Evolutionary conservation across 139 green algal species (phyloP).

Genomic region (Spirogloea muscicola): DNA sequence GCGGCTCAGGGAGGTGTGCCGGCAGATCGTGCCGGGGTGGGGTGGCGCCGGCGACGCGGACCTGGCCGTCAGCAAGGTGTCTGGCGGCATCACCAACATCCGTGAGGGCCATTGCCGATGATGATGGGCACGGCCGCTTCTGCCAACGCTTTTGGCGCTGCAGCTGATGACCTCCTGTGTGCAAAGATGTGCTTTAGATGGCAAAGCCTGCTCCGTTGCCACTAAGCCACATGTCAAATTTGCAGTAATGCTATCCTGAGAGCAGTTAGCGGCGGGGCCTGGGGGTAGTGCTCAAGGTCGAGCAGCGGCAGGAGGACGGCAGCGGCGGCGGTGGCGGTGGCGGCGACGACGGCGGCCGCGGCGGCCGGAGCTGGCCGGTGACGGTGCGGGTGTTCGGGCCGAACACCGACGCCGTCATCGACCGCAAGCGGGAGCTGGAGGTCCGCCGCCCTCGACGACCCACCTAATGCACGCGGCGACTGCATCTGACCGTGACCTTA

Average conservation of each 20-base stretch:
- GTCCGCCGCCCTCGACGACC: too few relatives aligned
- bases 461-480: background rate
- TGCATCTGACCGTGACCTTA: background rate
- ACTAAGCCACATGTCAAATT: too few relatives aligned
- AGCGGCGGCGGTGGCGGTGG: background rate
- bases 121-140: too few relatives aligned
- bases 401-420: conserved; percentile 82
- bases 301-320: background rate
- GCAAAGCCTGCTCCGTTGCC: too few relatives aligned
- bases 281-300: background rate
- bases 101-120: conserved; percentile 5
- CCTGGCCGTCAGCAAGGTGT: conserved; percentile 54
- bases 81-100: conserved; percentile 84
- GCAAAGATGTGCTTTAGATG: too few relatives aligned
- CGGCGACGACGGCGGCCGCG: background rate
- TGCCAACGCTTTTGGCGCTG: too few relatives aligned
- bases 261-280: background rate
- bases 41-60: background rate
- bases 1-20: background rate
- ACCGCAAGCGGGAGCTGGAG: conserved; percentile 64
- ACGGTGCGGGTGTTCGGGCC: conserved; percentile 82
- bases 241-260: too few relatives aligned
- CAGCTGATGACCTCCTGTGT: too few relatives aligned
- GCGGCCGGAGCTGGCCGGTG: conserved; percentile 51
- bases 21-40: conserved; percentile 1